Base-by-base conservation (phyloP, 345 rosid genomes). In the Durio zibethinus region DNA sequence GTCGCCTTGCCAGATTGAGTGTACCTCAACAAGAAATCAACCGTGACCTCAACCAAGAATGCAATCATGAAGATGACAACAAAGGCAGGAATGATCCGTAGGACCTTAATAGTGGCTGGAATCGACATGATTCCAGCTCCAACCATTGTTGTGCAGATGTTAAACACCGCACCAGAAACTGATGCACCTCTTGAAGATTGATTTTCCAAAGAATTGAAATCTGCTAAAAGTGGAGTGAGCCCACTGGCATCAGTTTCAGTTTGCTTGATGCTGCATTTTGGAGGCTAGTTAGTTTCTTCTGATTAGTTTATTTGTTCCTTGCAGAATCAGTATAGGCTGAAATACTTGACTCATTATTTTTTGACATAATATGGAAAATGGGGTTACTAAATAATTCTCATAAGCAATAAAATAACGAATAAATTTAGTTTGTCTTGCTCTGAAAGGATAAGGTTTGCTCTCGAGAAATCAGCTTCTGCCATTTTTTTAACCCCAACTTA, bases 1-100 rank as follows among this genome's bases (percentile, higher is more conserved):
- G 33, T 23, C 1, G 80, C 27, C 65, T 80, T 76, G 31, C 82
- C 81, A n/a, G 75, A 72, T 31, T 80, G 74, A 0, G 80, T 82
- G 54, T 67, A 80, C 73, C 83, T 77, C 27, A 84, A 40, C 83
- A 84, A 45, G n/a, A 82, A 74, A 33, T 82, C 85, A 20, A 73
- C 82, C 4, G 87, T 65, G 7, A 80, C 67, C 0, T 84, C 81
- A 27, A 74, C 80, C 75, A 84, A 40, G 57, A 62, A 42, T 1
- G 83, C 87, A 31, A 81, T 57, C 10, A 67, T 6, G 23, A 81
- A 8, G 20, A 84, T 73, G 9, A 76, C 5, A 2, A 59, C 43
- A 47, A 84, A 57, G 11, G 64, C 84, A 10, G 78, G 82, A 76
- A 81, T 14, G 6, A 84, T 62, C 10, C 84, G 82, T 4, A 84